Base-by-base conservation (phyloP, 192 early-diverging fungal genomes). In the Allomyces macrogynus region DNA sequence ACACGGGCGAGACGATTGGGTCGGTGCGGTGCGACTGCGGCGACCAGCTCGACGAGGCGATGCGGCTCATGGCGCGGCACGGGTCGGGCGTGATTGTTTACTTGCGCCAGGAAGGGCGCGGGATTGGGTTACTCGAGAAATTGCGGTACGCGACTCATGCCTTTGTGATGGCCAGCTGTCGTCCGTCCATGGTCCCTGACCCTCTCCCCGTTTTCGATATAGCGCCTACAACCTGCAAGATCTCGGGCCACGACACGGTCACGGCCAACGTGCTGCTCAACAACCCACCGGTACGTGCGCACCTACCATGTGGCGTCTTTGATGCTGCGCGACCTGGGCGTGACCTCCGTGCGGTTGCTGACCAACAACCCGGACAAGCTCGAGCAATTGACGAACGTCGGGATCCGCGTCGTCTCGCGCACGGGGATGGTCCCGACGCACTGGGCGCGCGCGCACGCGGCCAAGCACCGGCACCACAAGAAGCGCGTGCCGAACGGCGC, bases 291-390 rank as follows among this genome's bases (percentile, higher is more conserved):
- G 95, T n/a, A 98, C 69, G 88, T 87, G n/a, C 86, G 95, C n/a
- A 86, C 82, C 0, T 98, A 98, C 70, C 85, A 86, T 10, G 80
- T 94, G 18, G 95, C 95, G 1, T 80, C 85, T 25, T 84, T 87
- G 16, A 98, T 98, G 61, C 75, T 98, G 23, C 75, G 78, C 8
- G 95, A 98, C 67, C 74, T 98, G 60, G 83, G 80, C 32, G 68
- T 92, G 57, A 27, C 72, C n/a, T 68, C 76, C 60, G 73, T 96
- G 61, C 83, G 89, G 0, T 73, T 98, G 65, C 74, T 98, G 63
- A 98, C 95, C 22, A 98, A 98, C 72, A 98, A 98, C 69, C 88
- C 90, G 0, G 89, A 93, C 72, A 98, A 98, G 78, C 89, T 95
- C 66, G 70, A 86, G 63, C 82, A 88, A 69, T 63, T 98, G 9